A percentile compares a stretch with the other conserved stretches of the same genome.
Conservation (phyloP, 2,329 filamentous ascomycete species). For the Claviceps fusiformis region DNA sequence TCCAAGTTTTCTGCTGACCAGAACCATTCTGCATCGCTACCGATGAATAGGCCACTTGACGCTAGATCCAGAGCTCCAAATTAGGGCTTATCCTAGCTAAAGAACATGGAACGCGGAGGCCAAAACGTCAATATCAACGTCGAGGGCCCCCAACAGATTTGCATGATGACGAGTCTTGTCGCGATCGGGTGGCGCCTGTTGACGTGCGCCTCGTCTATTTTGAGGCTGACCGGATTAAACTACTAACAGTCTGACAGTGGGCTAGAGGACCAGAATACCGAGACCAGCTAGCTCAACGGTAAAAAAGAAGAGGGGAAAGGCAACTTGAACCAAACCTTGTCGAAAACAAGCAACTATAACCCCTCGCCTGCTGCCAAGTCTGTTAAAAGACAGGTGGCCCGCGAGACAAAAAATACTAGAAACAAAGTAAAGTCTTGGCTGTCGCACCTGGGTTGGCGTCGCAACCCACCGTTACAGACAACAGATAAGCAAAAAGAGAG, state of each 20-base stretch:
- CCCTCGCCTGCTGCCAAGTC: not conserved
- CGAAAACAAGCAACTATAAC: not conserved
- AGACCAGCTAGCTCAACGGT: not conserved
- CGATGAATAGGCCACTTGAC: not conserved
- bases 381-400: not conserved
- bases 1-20: not conserved
- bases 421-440: slow-evolving; percentile 2
- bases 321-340: not conserved
- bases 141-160: not conserved
- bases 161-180: not conserved
- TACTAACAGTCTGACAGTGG: not conserved
- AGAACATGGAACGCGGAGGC: not conserved
- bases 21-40: not conserved
- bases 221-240: not conserved
- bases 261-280: not conserved
- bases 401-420: not conserved
- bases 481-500: not conserved
- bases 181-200: not conserved
- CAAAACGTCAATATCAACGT: not conserved
- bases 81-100: not conserved
- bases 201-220: not conserved
- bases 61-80: not conserved
- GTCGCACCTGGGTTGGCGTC: not conserved
- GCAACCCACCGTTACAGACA: not conserved
- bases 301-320: not conserved